These are phyloP conservation scores for Triticum aestivum DNA, from an alignment of 176 grass and related monocot genomes.

Conservation along the genomic window IWGSC_CS_RefSeq_v2.1 NC_057805.1:12934689-12935188, in stretches of 20 bases:
- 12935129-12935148: neutral
- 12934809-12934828: neutral
- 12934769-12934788: neutral
- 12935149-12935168: neutral
- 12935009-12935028: neutral
- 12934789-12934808: neutral
- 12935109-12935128: neutral
- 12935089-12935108: neutral
- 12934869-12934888: neutral
- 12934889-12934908: neutral
- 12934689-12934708: neutral
- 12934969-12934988: conserved; percentile 18
- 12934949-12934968: neutral
- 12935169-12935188: neutral
- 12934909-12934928: neutral
- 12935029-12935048: neutral
- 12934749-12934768: neutral
- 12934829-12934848: neutral
- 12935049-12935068: neutral
- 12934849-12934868: neutral
- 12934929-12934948: neutral
- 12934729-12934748: neutral
- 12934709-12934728: neutral
- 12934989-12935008: neutral
- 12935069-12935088: neutral